A percentile compares a stretch with the other conserved stretches of the same genome.
phyloP scores from a whole-genome alignment of 2,329 filamentous ascomycete species.

The Talaromyces piceae region DNA sequence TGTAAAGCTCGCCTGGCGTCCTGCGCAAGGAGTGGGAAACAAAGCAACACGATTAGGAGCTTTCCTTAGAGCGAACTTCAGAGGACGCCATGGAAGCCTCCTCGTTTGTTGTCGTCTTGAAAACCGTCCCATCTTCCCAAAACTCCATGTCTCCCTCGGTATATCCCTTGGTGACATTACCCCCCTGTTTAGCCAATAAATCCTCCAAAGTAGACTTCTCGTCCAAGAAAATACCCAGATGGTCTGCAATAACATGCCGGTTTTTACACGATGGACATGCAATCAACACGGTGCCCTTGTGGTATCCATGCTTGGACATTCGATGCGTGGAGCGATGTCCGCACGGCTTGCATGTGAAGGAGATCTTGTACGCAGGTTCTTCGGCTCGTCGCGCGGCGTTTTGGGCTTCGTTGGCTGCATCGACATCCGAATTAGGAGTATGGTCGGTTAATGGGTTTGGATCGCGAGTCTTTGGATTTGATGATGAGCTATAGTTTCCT shows the following conservation, averaged over 20 bases:
- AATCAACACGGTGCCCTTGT: slow-evolving; percentile 80
- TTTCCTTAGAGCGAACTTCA: slow-evolving; percentile 1
- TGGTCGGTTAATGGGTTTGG: slow-evolving; percentile 29
- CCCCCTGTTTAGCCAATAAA: slow-evolving; percentile 38
- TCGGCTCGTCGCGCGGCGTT: slow-evolving; percentile 31
- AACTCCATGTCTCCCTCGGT: slow-evolving; percentile 85
- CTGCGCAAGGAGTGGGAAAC: neutral
- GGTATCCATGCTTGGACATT: slow-evolving; percentile 91
- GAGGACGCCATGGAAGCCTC: slow-evolving; percentile 14
- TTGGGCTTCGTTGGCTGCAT: slow-evolving; percentile 26
- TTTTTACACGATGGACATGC: slow-evolving; percentile 80
- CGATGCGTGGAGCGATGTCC: slow-evolving; percentile 70
- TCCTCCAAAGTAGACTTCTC: slow-evolving; percentile 36
- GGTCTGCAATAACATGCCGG: slow-evolving; percentile 85
- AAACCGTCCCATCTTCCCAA: slow-evolving; percentile 65
- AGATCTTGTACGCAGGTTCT: slow-evolving; percentile 72
- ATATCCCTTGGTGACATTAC: slow-evolving; percentile 72
- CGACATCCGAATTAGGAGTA: slow-evolving; percentile 18
- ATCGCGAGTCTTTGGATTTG: slow-evolving; percentile 16
- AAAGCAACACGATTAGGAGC: neutral
- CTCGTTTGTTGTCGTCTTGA: slow-evolving; percentile 16
- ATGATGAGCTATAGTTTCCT: slow-evolving; percentile 25
- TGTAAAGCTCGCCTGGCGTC: neutral
- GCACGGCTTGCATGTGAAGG: slow-evolving; percentile 90
- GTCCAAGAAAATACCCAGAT: slow-evolving; percentile 58